These are phyloP conservation scores for Salvia rosmarinus DNA, from an alignment of 257 asterid genomes.

Conservation along the genomic window DNA sequence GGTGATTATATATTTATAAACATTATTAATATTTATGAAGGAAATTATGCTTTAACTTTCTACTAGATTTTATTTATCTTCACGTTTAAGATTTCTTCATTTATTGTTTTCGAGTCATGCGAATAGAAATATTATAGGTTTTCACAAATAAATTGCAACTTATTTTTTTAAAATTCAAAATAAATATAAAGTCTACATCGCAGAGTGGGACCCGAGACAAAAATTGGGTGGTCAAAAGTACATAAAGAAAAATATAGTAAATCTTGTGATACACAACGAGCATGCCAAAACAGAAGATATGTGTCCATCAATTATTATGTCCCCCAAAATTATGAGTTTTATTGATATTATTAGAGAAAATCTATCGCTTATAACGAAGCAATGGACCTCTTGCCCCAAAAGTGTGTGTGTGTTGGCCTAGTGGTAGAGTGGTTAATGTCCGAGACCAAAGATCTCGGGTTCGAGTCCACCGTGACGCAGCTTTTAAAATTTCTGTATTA, in stretches of 20 bases:
- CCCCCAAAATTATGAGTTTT: slow-evolving; percentile 16
- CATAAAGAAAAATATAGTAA: slow-evolving; percentile 37
- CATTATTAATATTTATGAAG: not conserved
- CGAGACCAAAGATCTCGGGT: too few relatives aligned
- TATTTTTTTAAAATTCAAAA: not conserved
- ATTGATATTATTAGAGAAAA: slow-evolving; percentile 16
- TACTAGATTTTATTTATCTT: not conserved
- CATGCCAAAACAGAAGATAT: slow-evolving; percentile 34
- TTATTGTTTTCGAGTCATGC: not conserved
- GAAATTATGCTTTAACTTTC: not conserved
- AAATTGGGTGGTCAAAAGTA: slow-evolving; percentile 31
- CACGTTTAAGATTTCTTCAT: too few relatives aligned
- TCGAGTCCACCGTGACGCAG: too few relatives aligned
- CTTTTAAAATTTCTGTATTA: too few relatives aligned
- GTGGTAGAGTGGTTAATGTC: too few relatives aligned
- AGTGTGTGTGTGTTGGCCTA: too few relatives aligned
- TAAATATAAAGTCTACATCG: too few relatives aligned
- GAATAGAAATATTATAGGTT: not conserved
- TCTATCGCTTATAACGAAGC: slow-evolving; percentile 11
- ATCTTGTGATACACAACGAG: slow-evolving; percentile 39
- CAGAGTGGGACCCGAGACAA: slow-evolving; percentile 35
- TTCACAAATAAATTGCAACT: not conserved
- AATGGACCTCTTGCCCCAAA: slow-evolving; percentile 22
- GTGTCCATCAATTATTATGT: slow-evolving; percentile 31
- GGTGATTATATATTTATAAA: too few relatives aligned